A percentile compares a stretch with the other conserved stretches of the same genome.
phyloP scores from a whole-genome alignment of 2,329 filamentous ascomycete genomes.

The Penicillium nordicum region DNA sequence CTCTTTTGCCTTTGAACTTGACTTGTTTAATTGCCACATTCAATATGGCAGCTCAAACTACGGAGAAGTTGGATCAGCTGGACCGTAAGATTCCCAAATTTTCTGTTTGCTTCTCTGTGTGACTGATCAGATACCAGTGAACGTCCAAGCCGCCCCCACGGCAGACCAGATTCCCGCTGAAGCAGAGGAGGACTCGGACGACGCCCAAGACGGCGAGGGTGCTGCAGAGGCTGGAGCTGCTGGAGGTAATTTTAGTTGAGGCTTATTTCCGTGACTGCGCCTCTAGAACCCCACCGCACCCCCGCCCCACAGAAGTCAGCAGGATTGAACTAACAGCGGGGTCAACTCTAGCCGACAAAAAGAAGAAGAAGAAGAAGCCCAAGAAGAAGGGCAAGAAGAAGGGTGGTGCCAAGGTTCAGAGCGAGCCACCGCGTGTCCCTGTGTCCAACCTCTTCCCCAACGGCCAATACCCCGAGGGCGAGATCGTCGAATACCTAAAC shows the following conservation, averaged over 20 bases:
- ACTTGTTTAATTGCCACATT: conserved; percentile 16
- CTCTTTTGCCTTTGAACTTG: conserved; percentile 17
- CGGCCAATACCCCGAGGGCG: conserved; percentile 69
- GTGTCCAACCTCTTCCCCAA: conserved; percentile 71
- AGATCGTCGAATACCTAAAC: conserved; percentile 72
- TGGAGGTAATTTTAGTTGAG: conserved; percentile 30
- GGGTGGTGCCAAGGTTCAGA: conserved; percentile 62
- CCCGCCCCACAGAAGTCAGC: not conserved
- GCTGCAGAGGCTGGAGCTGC: conserved; percentile 38
- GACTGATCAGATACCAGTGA: conserved; percentile 35
- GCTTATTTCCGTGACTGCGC: not conserved
- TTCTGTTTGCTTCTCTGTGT: not conserved
- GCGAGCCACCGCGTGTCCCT: conserved; percentile 70
- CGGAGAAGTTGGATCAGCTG: conserved; percentile 41
- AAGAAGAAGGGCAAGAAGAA: conserved; percentile 70
- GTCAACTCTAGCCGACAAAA: conserved; percentile 52
- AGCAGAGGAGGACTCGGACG: conserved; percentile 54
- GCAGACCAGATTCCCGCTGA: conserved; percentile 41
- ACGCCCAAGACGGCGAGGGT: conserved; percentile 49
- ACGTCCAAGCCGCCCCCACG: conserved; percentile 35
- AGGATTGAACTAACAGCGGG: conserved; percentile 6
- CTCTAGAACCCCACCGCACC: not conserved
- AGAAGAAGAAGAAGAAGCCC: conserved; percentile 88
- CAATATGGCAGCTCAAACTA: conserved; percentile 44
- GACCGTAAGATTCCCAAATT: conserved; percentile 30